Conservation (phyloP, 2,329 filamentous ascomycete genomes). For the Epichloe elymi region DNA sequence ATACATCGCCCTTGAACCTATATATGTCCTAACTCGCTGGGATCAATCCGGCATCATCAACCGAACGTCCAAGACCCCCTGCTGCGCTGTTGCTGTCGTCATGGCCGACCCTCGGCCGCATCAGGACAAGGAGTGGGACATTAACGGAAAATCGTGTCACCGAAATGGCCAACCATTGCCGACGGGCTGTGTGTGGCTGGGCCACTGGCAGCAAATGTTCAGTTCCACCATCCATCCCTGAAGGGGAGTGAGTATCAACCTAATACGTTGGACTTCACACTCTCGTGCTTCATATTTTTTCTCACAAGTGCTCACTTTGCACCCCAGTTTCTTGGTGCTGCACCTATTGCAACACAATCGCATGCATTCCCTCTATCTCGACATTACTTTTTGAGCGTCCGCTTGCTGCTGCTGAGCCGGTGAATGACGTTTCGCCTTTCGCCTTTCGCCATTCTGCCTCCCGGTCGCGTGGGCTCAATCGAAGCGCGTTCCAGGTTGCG, state of each 20-base stretch:
- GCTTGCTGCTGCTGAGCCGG: conserved; percentile 35
- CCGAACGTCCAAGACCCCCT: too few relatives aligned
- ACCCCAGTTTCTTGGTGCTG: conserved; percentile 1
- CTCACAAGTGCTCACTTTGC: conserved; percentile 2
- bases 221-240: conserved; percentile 7
- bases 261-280: conserved; percentile 4
- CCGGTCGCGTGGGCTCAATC: conserved; percentile 28
- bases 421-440: conserved; percentile 8
- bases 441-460: conserved; percentile 1
- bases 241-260: conserved; percentile 2
- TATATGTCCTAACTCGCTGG: too few relatives aligned
- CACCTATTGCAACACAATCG: conserved; percentile 8
- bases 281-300: conserved; percentile 3
- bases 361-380: conserved; percentile 1
- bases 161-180: not conserved
- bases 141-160: not conserved
- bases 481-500: conserved; percentile 12
- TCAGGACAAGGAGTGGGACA: not conserved
- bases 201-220: conserved; percentile 1
- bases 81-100: too few relatives aligned
- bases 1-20: too few relatives aligned
- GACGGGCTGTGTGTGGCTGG: conserved; percentile 2
- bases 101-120: not conserved
- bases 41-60: not conserved
- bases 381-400: not conserved